Base-by-base conservation (phyloP, 495 filamentous ascomycete genomes). In the Podospora fimiseda region DNA sequence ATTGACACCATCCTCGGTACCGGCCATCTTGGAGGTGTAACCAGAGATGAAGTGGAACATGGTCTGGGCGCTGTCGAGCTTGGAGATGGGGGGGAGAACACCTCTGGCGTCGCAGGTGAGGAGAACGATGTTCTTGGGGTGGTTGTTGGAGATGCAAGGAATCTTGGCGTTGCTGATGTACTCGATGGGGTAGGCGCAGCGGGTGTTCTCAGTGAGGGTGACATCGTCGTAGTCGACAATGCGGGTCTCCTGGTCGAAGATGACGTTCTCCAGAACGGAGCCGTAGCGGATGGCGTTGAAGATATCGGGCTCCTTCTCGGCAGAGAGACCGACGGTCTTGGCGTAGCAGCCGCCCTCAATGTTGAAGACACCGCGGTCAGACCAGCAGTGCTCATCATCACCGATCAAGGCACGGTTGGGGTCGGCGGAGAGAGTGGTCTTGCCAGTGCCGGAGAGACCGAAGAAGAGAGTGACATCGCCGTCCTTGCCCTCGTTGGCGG, bases 31-130 rank as follows among this genome's bases (percentile, higher is more conserved):
- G 63, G 94, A 97, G 51, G 93, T 98, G 80, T 98, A 98, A 64
- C 93, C 93, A 16, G 87, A 93, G 72, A 98, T 98, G 81, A 98
- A 98, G 82, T 98, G 93, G 83, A 96, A 98, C 91, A 98, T 97
- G 66, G 89, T 95, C 75, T 98, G 93, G 63, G 90, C 88, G 60
- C 85, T 81, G 78, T 86, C 86, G 66, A 98, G 85, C 80, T 97
- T 98, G 61, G 90, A 95, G 76, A 98, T 97, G 38, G 94, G 94
- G 39, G 93, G 93, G 24, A 98, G 85, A 8, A 97, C 93, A 75
- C 94, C 93, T 60, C 94, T 87, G 55, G 94, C 93, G 70, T 98
- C 93, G 70, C 93, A 98, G 53, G 94, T 97, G 57, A 98, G 83
- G 56, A 98, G 87, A 62, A 98, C 87, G 76, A 98, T 96, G 83